Evolutionary conservation across 495 filamentous ascomycete species (phyloP).

Genomic region (Penicillium fimorum): DNA sequence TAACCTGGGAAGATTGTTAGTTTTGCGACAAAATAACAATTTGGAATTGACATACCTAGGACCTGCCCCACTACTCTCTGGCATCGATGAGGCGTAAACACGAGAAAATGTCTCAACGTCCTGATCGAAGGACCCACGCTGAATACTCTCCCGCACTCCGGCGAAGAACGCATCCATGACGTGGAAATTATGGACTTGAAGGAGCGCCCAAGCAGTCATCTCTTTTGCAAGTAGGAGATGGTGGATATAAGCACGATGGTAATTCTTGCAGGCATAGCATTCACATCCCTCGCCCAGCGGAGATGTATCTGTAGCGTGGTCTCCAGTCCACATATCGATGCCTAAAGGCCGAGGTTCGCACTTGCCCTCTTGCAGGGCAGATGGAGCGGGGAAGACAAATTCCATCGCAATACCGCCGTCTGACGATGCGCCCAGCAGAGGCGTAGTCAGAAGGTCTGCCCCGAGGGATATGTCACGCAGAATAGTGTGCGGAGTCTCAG

Average conservation of each 20-base stretch:
- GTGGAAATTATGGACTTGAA: conserved; percentile 87
- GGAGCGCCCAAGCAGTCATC: conserved; percentile 92
- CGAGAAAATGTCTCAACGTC: conserved; percentile 55
- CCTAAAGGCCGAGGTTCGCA: conserved; percentile 55
- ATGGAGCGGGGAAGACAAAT: conserved; percentile 68
- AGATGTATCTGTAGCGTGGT: conserved; percentile 53
- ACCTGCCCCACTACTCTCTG: conserved; percentile 69
- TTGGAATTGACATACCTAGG: conserved; percentile 58
- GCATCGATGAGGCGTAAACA: conserved; percentile 65
- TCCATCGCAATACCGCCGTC: conserved; percentile 84
- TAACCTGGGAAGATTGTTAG: conserved; percentile 43
- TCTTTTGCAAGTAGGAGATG: conserved; percentile 87
- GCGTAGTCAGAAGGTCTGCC: conserved; percentile 73
- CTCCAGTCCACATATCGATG: conserved; percentile 67
- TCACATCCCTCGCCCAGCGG: conserved; percentile 61
- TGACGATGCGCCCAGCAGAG: conserved; percentile 69
- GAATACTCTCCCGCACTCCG: conserved; percentile 60
- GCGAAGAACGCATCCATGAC: conserved; percentile 72
- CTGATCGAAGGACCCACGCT: conserved; percentile 59
- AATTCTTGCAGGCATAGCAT: conserved; percentile 82
- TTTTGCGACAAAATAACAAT: background rate
- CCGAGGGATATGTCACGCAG: conserved; percentile 72
- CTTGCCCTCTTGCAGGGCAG: conserved; percentile 10
- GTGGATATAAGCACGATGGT: conserved; percentile 83
- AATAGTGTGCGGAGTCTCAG: conserved; percentile 68